phyloP scores from a whole-genome alignment of 257 asterid genomes.

The Eustoma russellianum region DNA sequence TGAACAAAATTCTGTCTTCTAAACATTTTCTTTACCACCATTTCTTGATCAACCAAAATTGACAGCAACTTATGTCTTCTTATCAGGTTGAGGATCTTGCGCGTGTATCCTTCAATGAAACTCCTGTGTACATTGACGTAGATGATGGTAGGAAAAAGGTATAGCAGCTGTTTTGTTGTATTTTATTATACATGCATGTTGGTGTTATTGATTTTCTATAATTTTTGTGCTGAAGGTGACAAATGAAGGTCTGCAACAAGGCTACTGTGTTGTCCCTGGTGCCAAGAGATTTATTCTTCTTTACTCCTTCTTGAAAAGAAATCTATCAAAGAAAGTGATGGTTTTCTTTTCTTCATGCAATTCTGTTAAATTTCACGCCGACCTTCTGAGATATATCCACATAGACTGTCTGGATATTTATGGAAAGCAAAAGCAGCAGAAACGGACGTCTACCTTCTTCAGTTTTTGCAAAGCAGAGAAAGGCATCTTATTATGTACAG shows the following conservation, averaged over 20 bases:
- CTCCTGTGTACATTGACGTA: slow-evolving; percentile 71
- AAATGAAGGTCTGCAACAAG: slow-evolving; percentile 93
- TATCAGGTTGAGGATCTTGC: slow-evolving; percentile 95
- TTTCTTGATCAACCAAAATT: too few species aligned
- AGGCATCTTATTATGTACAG: slow-evolving; percentile 88
- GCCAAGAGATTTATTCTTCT: slow-evolving; percentile 77
- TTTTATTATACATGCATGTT: slow-evolving; percentile 2
- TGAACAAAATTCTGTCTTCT: too few species aligned
- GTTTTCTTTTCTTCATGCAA: slow-evolving; percentile 93
- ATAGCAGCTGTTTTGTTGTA: slow-evolving; percentile 4
- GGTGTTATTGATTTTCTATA: not conserved
- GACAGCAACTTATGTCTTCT: not conserved
- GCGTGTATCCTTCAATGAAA: slow-evolving; percentile 64
- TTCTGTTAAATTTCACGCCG: slow-evolving; percentile 83
- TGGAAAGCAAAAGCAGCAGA: slow-evolving; percentile 95
- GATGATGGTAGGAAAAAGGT: slow-evolving; percentile 89
- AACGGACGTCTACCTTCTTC: slow-evolving; percentile 72
- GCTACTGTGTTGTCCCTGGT: slow-evolving; percentile 80
- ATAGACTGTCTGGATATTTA: slow-evolving; percentile 74
- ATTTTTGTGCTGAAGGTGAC: slow-evolving; percentile 48
- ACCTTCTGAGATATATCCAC: slow-evolving; percentile 65
- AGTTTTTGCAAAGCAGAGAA: slow-evolving; percentile 79
- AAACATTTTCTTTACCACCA: too few species aligned
- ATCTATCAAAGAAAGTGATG: slow-evolving; percentile 88
- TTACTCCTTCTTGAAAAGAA: slow-evolving; percentile 86